phyloP scores from a whole-genome alignment of 345 rosid genomes.

The Draba incana region DNA sequence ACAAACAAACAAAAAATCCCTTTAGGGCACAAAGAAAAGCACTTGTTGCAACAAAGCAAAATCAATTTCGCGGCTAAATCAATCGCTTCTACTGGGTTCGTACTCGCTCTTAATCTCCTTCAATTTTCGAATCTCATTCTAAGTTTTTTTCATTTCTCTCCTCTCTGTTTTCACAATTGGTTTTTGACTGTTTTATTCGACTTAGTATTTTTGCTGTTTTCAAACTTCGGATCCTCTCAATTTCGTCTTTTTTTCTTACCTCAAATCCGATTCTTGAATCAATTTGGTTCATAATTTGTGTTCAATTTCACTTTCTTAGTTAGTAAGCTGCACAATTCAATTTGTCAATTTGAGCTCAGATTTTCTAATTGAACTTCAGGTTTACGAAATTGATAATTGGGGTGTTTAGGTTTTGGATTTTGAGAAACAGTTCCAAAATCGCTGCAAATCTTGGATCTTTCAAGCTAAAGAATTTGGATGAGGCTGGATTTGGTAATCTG shows the following conservation, averaged over 20 bases:
- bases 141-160: not conserved
- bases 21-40: conserved; percentile 36
- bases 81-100: conserved; percentile 41
- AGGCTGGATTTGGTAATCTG: not conserved
- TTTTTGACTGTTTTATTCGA: conserved; percentile 7
- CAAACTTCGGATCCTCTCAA: conserved; percentile 23
- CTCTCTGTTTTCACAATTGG: conserved; percentile 17
- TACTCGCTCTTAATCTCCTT: conserved; percentile 27
- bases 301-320: conserved; percentile 24
- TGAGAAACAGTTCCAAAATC: not conserved
- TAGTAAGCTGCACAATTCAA: not conserved
- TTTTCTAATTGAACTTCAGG: conserved; percentile 18
- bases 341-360: conserved; percentile 9
- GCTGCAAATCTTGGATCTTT: conserved; percentile 26
- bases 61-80: conserved; percentile 30
- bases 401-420: not conserved
- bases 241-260: not conserved
- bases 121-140: not conserved
- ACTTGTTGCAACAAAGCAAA: conserved; percentile 13
- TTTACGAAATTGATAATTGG: not conserved
- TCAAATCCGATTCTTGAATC: not conserved
- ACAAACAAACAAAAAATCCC: conserved; percentile 19
- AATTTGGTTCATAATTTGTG: not conserved
- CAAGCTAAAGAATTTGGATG: conserved; percentile 20
- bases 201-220: not conserved